Evolutionary conservation across 208 protist genomes (phyloP), one percentile per base, ranked within the genome.

Genomic region (Trypanosoma melophagium): DNA sequence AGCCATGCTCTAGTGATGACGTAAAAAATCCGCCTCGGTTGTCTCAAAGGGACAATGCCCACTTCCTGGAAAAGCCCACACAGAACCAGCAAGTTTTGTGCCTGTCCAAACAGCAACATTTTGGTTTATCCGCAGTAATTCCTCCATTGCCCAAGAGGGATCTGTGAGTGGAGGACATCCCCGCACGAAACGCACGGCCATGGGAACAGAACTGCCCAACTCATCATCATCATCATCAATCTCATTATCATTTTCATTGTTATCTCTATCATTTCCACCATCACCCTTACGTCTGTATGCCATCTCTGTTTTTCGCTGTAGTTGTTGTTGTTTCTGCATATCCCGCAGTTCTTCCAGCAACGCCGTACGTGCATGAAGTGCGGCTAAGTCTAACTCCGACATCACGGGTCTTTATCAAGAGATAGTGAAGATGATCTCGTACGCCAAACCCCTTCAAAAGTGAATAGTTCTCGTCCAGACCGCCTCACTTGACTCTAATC

Each of bases 141-240:
- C 85, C 66, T 93, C 87, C 85, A 88, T 88, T n/a, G 90, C 87
- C 90, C 90, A 96, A 9, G 79, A 42, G 3, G 87, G 83, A 52
- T 93, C 76, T 2, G 60, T 72, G 16, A 89, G 70, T 16, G 82
- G 67, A 0, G 83, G 79, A 45, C 74, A 85, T 14, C 21, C 41
- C 1, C 69, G 75, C 58, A 91, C 69, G 12, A 86, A 74, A 7
- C 54, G 56, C 51, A 74, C 77, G 0, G 70, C 51, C 14, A 58
- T 28, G 5, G 69, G 61, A n/a, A n/a, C 42, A 47, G 16, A 12
- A 47, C 42, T 47, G 16, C 16, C 42, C 3, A n/a, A 12, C 42
- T 47, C 42, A 17, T 2, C 42, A 10, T 47, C 13, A 47, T 73
- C 42, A 24, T 66, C 50, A 19, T 66, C 52, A 22, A 31, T 47